A percentile compares a stretch with the other conserved stretches of the same genome.
phyloP scores from a whole-genome alignment of 257 asterid species.

The Jacaranda mimosifolia region DNA sequence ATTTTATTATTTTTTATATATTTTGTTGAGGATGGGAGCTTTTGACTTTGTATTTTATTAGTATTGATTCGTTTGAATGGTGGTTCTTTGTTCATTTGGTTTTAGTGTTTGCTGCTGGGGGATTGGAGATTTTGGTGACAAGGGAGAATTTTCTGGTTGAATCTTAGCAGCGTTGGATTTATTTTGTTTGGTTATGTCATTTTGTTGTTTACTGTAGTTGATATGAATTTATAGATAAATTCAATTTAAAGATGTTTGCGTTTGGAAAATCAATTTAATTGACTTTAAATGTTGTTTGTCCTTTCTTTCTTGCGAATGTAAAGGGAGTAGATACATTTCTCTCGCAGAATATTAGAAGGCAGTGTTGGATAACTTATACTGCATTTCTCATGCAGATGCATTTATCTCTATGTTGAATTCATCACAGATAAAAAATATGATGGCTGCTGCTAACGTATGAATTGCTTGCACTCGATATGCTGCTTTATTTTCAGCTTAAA shows the following conservation, averaged over 20 bases:
- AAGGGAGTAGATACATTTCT: not conserved
- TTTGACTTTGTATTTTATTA: not conserved
- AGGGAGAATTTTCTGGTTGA: not conserved
- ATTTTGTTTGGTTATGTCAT: no score
- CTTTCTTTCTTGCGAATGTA: not conserved
- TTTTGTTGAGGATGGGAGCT: not conserved
- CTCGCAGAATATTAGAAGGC: constrained; percentile 19
- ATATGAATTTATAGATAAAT: constrained; percentile 12
- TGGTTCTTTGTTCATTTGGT: not conserved
- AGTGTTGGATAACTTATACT: not conserved
- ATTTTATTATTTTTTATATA: not conserved
- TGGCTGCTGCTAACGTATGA: not conserved
- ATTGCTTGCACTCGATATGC: not conserved
- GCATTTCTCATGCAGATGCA: no score
- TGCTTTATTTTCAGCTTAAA: not conserved
- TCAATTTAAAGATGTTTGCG: constrained; percentile 15
- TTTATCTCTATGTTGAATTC: not conserved
- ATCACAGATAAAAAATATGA: not conserved
- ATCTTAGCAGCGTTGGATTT: not conserved
- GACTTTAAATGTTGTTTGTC: constrained; percentile 4
- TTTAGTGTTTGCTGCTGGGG: constrained; percentile 8
- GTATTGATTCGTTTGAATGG: constrained; percentile 10
- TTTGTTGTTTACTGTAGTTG: constrained; percentile 1
- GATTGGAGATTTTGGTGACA: constrained; percentile 10
- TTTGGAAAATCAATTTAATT: not conserved